Evolutionary conservation across 1,284 basidiomycete species (phyloP).

Genomic region (Rhizoctonia solani): DNA sequence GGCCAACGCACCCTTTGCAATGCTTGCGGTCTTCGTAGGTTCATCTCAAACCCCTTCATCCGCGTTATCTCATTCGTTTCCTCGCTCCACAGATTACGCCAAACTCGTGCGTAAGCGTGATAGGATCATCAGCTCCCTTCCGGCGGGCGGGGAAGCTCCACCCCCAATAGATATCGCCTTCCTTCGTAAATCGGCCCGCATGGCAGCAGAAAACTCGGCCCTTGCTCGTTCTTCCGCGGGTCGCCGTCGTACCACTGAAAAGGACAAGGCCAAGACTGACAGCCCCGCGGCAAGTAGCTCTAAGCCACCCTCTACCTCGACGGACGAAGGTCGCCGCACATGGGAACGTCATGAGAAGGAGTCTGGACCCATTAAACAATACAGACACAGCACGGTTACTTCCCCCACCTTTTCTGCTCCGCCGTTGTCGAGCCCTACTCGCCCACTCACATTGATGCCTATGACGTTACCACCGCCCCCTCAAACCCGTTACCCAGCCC

Average conservation of each 20-base stretch:
- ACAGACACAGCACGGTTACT: background rate
- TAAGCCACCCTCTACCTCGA: background rate
- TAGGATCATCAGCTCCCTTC: slow-evolving; percentile 1
- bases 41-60: background rate
- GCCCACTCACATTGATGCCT: background rate
- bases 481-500: background rate
- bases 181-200: slow-evolving; percentile 15
- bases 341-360: background rate
- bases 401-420: background rate
- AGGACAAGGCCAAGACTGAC: background rate
- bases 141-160: background rate
- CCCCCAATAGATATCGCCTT: slow-evolving; percentile 26
- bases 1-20: slow-evolving; percentile 39
- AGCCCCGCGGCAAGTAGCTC: background rate
- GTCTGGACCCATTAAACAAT: background rate
- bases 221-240: slow-evolving; percentile 4
- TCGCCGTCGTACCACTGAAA: background rate
- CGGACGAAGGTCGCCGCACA: background rate
- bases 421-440: background rate
- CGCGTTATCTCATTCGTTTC: background rate
- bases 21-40: slow-evolving; percentile 39
- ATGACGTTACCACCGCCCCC: background rate
- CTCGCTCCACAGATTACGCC: slow-evolving; percentile 35
- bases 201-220: slow-evolving; percentile 25
- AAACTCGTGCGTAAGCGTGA: slow-evolving; percentile 37